Conservation (phyloP, 305 asterid genomes). For the Fraxinus paxiana region DNA sequence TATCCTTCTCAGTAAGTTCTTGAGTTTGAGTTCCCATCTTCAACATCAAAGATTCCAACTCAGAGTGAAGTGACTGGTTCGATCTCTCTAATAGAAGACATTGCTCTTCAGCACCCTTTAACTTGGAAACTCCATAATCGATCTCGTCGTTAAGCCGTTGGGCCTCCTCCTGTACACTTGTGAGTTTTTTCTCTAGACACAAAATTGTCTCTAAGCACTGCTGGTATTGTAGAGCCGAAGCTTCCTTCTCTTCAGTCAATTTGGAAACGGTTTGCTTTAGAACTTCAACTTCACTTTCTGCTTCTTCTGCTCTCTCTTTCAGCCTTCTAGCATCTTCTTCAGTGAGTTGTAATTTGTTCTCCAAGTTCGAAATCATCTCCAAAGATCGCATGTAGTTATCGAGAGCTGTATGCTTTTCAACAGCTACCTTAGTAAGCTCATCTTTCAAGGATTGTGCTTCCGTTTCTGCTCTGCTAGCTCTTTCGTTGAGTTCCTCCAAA, state of each 20-base stretch:
- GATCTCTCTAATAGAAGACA: slow-evolving; percentile 61
- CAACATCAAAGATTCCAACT: slow-evolving; percentile 66
- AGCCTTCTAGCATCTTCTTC: slow-evolving; percentile 59
- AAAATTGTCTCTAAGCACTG: slow-evolving; percentile 67
- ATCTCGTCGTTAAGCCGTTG: slow-evolving; percentile 63
- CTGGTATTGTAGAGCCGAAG: slow-evolving; percentile 51
- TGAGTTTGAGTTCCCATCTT: slow-evolving; percentile 74
- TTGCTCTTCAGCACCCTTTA: slow-evolving; percentile 78
- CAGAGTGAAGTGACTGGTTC: slow-evolving; percentile 69
- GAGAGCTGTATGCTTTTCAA: slow-evolving; percentile 77
- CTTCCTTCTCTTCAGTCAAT: slow-evolving; percentile 67
- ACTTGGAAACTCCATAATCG: slow-evolving; percentile 52
- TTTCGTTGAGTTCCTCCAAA: slow-evolving; percentile 39
- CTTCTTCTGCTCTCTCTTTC: slow-evolving; percentile 71
- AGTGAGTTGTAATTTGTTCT: slow-evolving; percentile 58
- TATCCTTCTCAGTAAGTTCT: slow-evolving; percentile 88
- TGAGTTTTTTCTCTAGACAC: slow-evolving; percentile 55
- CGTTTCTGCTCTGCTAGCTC: slow-evolving; percentile 52
- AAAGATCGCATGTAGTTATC: slow-evolving; percentile 63
- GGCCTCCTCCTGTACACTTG: slow-evolving; percentile 58
- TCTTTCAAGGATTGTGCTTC: slow-evolving; percentile 52
- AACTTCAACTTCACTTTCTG: slow-evolving; percentile 66
- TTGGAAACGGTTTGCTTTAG: slow-evolving; percentile 55
- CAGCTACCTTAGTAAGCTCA: slow-evolving; percentile 44
- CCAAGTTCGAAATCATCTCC: slow-evolving; percentile 63